These are phyloP conservation scores for Speleostelium caveatum DNA, from an alignment of 78 protist genomes.

Conservation along the genomic window DNA sequence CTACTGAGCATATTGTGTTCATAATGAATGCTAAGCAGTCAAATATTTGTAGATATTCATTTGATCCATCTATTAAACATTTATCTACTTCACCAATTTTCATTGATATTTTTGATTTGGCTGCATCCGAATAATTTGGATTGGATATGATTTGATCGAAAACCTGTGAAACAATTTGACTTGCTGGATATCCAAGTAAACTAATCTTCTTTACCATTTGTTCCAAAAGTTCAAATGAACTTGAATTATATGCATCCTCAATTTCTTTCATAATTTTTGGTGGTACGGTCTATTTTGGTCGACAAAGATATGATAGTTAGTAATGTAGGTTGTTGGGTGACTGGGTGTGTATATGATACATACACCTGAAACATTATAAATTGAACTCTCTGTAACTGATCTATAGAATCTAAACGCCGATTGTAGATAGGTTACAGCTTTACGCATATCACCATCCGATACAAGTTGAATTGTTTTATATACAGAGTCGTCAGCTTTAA, in stretches of 20 bases:
- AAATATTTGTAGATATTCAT: conserved; percentile 90
- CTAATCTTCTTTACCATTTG: conserved; percentile 15
- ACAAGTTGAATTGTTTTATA: conserved; percentile 43
- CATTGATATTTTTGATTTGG: conserved; percentile 69
- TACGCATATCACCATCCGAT: conserved; percentile 95
- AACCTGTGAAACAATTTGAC: conserved; percentile 68
- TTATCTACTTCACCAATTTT: conserved; percentile 84
- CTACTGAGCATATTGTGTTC: conserved; percentile 23
- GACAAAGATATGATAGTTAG: too few species aligned
- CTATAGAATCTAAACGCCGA: conserved; percentile 78
- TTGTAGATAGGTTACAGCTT: conserved; percentile 93
- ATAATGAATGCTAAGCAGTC: conserved; percentile 45
- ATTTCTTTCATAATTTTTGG: conserved; percentile 11
- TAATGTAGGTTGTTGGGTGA: not conserved
- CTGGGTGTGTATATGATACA: not conserved
- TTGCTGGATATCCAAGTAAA: conserved; percentile 59
- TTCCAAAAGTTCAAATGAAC: conserved; percentile 34
- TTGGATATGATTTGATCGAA: conserved; percentile 7
- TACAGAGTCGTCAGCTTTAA: conserved; percentile 22
- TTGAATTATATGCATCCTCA: conserved; percentile 42
- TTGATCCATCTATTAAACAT: conserved; percentile 90
- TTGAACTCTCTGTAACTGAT: not conserved
- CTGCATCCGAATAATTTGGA: not conserved
- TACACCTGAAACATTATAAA: conserved; percentile 84
- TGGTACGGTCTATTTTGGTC: conserved; percentile 59